Percentiles rank a stretch among this genome's conserved stretches.
Evolutionary conservation across 768 basidiomycete genomes (phyloP).

Genomic region (Auricularia sp.): DNA sequence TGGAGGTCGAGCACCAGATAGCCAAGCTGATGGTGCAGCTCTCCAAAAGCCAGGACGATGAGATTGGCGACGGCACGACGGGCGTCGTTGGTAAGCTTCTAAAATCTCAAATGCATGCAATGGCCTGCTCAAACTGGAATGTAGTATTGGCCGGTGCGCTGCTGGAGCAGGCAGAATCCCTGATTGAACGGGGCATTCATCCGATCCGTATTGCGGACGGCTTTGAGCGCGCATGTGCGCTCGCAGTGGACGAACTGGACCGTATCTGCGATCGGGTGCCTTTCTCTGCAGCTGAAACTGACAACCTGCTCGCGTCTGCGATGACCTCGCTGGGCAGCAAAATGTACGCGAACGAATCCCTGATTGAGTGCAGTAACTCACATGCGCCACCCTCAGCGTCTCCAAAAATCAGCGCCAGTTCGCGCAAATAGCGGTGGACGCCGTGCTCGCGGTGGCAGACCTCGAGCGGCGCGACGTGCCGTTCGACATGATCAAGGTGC

Average conservation of each 20-base stretch:
- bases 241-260: conserved; percentile 86
- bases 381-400: conserved; percentile 45
- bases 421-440: conserved; percentile 95
- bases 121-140: background rate
- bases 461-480: conserved; percentile 89
- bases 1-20: conserved; percentile 99
- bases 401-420: conserved; percentile 94
- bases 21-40: conserved; percentile 95
- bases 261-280: conserved; percentile 82
- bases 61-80: conserved; percentile 98
- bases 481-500: conserved; percentile 98
- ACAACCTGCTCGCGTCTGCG: conserved; percentile 85
- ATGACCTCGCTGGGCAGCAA: conserved; percentile 96
- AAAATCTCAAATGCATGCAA: background rate
- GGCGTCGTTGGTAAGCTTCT: conserved; percentile 81
- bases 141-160: conserved; percentile 95
- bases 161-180: conserved; percentile 83
- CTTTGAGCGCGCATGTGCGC: conserved; percentile 86
- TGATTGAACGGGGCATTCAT: conserved; percentile 99
- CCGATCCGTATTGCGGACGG: conserved; percentile 99
- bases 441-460: conserved; percentile 91
- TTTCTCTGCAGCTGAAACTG: conserved; percentile 71
- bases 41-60: conserved; percentile 97
- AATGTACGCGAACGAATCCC: conserved; percentile 50
- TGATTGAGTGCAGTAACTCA: background rate